A percentile compares a stretch with the other conserved stretches of the same genome.
Conservation (phyloP, 2,329 filamentous ascomycete genomes). For the Botrytis elliptica region DNA sequence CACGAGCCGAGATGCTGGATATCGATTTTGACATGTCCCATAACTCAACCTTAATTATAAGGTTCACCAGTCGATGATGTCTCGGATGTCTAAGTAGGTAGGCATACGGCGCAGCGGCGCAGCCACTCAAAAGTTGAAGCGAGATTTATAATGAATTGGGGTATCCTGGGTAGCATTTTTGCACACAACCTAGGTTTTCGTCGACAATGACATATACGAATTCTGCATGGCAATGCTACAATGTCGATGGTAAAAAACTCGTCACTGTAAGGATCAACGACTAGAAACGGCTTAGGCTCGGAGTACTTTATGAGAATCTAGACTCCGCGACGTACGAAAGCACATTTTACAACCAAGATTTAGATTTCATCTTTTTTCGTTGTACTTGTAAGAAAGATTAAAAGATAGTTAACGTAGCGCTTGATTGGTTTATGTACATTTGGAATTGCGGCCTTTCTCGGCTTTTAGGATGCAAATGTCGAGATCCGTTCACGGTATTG, state of each 20-base stretch:
- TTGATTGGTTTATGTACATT: neutral
- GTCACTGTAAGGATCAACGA: neutral
- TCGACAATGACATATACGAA: neutral
- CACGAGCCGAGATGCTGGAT: neutral
- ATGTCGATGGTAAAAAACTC: neutral
- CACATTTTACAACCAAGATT: neutral
- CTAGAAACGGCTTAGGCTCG: neutral
- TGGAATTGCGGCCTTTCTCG: neutral
- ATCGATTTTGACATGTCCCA: neutral
- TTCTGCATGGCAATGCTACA: neutral
- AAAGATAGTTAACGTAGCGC: neutral
- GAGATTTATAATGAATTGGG: neutral
- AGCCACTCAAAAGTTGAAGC: neutral
- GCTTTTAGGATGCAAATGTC: neutral
- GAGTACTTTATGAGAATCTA: neutral
- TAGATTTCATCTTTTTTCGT: neutral
- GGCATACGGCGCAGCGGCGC: too few relatives aligned
- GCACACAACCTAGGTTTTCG: neutral
- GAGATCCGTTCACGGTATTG: neutral
- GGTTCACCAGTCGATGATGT: too few relatives aligned
- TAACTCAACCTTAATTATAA: neutral
- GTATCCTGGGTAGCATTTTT: neutral
- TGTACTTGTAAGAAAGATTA: neutral
- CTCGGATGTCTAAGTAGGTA: too few relatives aligned
- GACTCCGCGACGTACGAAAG: neutral